These are phyloP conservation scores for Fusarium liriodendri DNA, from an alignment of 2,329 filamentous ascomycete species.

Conservation along the genomic window DNA sequence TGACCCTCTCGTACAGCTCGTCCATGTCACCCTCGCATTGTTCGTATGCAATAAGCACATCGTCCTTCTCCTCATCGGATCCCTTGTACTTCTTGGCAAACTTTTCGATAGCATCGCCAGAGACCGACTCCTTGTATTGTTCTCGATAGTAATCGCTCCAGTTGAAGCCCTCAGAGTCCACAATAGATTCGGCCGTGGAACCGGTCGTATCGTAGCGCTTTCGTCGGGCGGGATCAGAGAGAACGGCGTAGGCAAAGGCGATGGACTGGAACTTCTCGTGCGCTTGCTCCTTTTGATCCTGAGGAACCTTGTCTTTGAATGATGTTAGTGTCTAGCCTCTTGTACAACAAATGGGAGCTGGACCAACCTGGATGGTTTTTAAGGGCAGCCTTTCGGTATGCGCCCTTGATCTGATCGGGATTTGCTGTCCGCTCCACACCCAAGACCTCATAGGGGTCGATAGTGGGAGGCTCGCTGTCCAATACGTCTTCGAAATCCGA, in stretches of 20 bases:
- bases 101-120: conserved; percentile 76
- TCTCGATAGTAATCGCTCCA: conserved; percentile 91
- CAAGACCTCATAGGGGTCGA: conserved; percentile 85
- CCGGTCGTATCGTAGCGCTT: conserved; percentile 91
- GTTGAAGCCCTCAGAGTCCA: conserved; percentile 83
- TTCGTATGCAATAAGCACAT: conserved; percentile 82
- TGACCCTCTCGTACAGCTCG: conserved; percentile 81
- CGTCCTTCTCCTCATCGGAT: conserved; percentile 84
- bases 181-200: conserved; percentile 84
- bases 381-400: conserved; percentile 91
- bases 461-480: conserved; percentile 69
- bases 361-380: conserved; percentile 83
- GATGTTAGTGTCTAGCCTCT: conserved; percentile 24
- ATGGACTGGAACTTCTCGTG: conserved; percentile 88
- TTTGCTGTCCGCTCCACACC: conserved; percentile 77
- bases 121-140: conserved; percentile 84
- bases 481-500: conserved; percentile 63
- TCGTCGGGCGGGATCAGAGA: conserved; percentile 84
- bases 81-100: conserved; percentile 85
- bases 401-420: conserved; percentile 83
- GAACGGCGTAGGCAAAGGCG: conserved; percentile 92
- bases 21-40: conserved; percentile 80
- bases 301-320: conserved; percentile 78
- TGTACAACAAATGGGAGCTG: neutral
- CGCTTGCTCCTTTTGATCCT: conserved; percentile 75